Evolutionary conservation across 495 filamentous ascomycete genomes (phyloP).

Genomic region (Saxispiralis lemnorum): DNA sequence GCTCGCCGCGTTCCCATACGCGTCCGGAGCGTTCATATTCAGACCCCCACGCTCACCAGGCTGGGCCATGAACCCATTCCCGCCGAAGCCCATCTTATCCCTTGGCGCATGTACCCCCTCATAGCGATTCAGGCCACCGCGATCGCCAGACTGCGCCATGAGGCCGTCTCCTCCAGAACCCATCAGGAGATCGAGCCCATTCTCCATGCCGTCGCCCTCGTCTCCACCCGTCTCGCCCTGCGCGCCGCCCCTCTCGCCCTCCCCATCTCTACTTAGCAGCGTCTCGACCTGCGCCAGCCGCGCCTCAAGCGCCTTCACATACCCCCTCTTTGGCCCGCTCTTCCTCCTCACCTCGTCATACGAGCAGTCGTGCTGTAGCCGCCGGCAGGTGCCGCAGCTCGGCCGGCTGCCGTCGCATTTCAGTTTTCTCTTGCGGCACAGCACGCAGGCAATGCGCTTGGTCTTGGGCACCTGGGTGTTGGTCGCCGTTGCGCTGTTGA

Average conservation of each 20-base stretch:
- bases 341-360: constrained; percentile 96
- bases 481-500: constrained; percentile 29
- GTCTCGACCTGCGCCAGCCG: constrained; percentile 82
- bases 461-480: constrained; percentile 55
- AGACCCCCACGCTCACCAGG: constrained; percentile 3
- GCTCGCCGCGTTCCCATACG: not conserved
- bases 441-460: constrained; percentile 90
- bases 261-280: constrained; percentile 58
- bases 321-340: constrained; percentile 92
- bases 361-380: constrained; percentile 75
- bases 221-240: constrained; percentile 1
- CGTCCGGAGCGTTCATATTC: not conserved
- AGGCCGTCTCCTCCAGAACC: not conserved
- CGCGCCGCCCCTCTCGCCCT: constrained; percentile 9
- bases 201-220: not conserved
- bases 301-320: constrained; percentile 93
- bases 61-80: not conserved
- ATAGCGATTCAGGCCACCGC: not conserved
- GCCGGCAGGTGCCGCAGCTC: constrained; percentile 80
- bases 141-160: too few species aligned
- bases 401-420: constrained; percentile 63
- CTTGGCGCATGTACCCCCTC: constrained; percentile 1
- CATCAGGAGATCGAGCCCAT: not conserved
- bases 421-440: constrained; percentile 85
- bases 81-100: too few species aligned